Conservation (phyloP, 768 basidiomycete species). For the Termitomyces sp. region DNA sequence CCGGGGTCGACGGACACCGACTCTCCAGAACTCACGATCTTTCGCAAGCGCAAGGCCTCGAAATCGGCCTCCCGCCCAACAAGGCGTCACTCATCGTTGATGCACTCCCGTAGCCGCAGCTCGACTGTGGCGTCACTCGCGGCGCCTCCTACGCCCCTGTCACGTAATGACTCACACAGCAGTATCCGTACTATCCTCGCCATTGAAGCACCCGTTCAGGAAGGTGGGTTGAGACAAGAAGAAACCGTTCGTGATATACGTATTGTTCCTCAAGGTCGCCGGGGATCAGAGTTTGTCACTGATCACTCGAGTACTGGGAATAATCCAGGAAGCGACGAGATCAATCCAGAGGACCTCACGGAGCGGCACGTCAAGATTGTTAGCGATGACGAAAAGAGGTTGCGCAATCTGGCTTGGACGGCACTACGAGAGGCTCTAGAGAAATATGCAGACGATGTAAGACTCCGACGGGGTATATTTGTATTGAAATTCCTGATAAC, state of each 20-base stretch:
- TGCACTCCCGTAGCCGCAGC: constrained; percentile 51
- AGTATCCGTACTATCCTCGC: constrained; percentile 72
- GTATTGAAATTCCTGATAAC: background rate
- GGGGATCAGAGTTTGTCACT: constrained; percentile 26
- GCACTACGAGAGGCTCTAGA: constrained; percentile 53
- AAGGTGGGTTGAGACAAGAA: constrained; percentile 18
- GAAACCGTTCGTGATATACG: constrained; percentile 25
- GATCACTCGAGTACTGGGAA: constrained; percentile 16
- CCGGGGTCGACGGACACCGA: constrained; percentile 66
- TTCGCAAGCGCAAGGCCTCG: constrained; percentile 23
- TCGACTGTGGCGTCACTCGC: constrained; percentile 63
- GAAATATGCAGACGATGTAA: constrained; percentile 56
- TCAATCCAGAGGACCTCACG: constrained; percentile 19
- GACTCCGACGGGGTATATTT: background rate
- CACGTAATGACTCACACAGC: constrained; percentile 52
- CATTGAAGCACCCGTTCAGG: constrained; percentile 34
- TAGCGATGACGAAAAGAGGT: constrained; percentile 41
- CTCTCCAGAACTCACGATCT: constrained; percentile 27
- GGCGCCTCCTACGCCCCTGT: constrained; percentile 30
- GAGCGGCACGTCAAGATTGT: constrained; percentile 39
- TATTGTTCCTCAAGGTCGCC: constrained; percentile 18
- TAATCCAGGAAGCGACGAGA: constrained; percentile 10
- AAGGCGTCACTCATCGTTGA: constrained; percentile 22
- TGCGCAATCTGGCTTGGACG: constrained; percentile 52
- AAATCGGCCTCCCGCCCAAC: constrained; percentile 22